Conservation (phyloP, 2,329 filamentous ascomycete species). For the Conoideocrella luteorostrata region DNA sequence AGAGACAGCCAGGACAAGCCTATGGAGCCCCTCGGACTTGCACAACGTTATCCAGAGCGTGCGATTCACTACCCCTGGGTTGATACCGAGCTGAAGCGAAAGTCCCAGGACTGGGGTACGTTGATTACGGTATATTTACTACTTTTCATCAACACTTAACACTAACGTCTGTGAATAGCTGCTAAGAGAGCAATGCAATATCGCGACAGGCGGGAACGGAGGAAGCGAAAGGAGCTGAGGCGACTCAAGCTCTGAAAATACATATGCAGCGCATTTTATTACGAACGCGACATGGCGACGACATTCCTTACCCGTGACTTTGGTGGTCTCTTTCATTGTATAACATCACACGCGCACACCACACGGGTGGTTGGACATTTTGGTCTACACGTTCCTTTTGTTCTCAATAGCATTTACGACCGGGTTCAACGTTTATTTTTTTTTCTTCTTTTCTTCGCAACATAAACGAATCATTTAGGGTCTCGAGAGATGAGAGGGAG, state of each 20-base stretch:
- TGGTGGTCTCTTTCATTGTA: constrained; percentile 3
- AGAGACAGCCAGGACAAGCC: constrained; percentile 30
- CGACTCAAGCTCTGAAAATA: constrained; percentile 29
- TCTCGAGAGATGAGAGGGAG: neutral
- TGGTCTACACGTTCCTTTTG: neutral
- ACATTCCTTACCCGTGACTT: constrained; percentile 7
- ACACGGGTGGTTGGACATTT: neutral
- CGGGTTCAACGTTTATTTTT: neutral
- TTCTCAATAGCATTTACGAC: neutral
- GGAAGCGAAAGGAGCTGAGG: constrained; percentile 31
- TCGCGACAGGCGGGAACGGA: constrained; percentile 29
- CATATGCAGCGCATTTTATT: neutral
- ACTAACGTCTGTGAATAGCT: constrained; percentile 17
- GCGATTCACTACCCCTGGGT: constrained; percentile 41
- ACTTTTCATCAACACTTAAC: neutral
- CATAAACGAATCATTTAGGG: neutral
- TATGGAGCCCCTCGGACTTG: constrained; percentile 30
- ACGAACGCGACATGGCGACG: constrained; percentile 3
- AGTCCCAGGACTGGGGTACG: constrained; percentile 35
- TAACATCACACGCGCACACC: neutral
- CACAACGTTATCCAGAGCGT: constrained; percentile 40
- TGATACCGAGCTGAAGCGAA: constrained; percentile 28
- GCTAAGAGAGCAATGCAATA: constrained; percentile 29
- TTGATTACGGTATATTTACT: constrained; percentile 11
- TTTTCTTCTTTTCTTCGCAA: constrained; percentile 1